Conservation (phyloP, 352 stramenopile species). For the Globisporangium ultimum region DNA sequence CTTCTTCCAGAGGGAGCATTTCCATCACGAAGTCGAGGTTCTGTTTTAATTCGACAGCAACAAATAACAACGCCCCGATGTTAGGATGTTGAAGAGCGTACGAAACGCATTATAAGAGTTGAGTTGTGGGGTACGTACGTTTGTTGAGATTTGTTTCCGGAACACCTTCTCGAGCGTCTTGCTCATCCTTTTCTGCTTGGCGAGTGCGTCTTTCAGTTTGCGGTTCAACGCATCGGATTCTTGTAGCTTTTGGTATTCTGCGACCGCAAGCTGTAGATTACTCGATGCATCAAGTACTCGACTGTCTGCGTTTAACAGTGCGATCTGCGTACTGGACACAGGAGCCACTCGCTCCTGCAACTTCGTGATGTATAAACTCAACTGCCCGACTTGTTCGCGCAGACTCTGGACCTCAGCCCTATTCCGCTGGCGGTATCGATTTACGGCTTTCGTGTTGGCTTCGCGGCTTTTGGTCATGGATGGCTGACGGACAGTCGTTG, state of each 20-base stretch:
- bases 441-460: constrained; percentile 10
- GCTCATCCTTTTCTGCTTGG: constrained; percentile 10
- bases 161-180: constrained; percentile 6
- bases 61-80: not conserved
- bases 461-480: constrained; percentile 3
- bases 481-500: not conserved
- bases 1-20: constrained; percentile 1
- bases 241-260: constrained; percentile 6
- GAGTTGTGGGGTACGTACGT: constrained; percentile 4
- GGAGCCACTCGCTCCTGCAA: constrained; percentile 2
- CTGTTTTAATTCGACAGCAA: not conserved
- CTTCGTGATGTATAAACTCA: constrained; percentile 4
- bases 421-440: constrained; percentile 12
- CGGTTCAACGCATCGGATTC: constrained; percentile 10
- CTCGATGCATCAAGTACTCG: not conserved
- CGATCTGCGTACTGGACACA: not conserved
- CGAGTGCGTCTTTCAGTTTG: constrained; percentile 5
- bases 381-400: constrained; percentile 8
- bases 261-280: not conserved
- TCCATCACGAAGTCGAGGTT: constrained; percentile 9
- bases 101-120: too few species aligned
- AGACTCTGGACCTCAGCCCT: constrained; percentile 6
- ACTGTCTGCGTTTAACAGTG: not conserved
- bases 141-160: constrained; percentile 6
- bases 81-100: not conserved